Evolutionary conservation across 2,329 filamentous ascomycete genomes (phyloP).

Genomic region (Helotiales sp.): DNA sequence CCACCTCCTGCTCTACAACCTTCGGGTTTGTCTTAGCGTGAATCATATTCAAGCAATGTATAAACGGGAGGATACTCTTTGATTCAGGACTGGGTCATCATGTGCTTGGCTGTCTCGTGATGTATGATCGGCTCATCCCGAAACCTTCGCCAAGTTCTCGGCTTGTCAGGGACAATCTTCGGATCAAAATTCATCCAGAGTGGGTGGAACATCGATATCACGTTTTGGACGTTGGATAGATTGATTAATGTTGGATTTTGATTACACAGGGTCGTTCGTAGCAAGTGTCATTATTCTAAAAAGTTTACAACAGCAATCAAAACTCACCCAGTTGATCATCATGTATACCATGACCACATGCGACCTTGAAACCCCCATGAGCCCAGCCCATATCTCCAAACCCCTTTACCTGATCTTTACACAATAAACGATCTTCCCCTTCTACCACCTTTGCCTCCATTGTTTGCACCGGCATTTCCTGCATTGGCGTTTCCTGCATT

Average conservation of each 20-base stretch:
- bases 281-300: background rate
- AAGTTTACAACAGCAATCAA: background rate
- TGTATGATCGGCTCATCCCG: background rate
- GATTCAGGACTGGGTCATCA: no score
- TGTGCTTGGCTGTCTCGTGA: background rate
- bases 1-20: background rate
- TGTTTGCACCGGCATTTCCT: slow-evolving; percentile 1
- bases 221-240: background rate
- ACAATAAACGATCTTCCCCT: background rate
- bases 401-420: background rate
- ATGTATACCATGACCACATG: background rate
- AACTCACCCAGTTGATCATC: background rate
- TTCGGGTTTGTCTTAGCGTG: background rate
- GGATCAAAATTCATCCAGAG: no score
- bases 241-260: background rate
- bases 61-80: no score
- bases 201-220: background rate
- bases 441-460: background rate
- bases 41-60: background rate
- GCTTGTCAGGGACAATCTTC: background rate
- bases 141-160: background rate
- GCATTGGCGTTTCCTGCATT: background rate
- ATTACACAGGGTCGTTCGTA: background rate
- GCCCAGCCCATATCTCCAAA: background rate
- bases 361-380: background rate